Evolutionary conservation across 768 basidiomycete genomes (phyloP), one percentile per base, ranked within the genome.

Genomic region (Mycena kentingensis): DNA sequence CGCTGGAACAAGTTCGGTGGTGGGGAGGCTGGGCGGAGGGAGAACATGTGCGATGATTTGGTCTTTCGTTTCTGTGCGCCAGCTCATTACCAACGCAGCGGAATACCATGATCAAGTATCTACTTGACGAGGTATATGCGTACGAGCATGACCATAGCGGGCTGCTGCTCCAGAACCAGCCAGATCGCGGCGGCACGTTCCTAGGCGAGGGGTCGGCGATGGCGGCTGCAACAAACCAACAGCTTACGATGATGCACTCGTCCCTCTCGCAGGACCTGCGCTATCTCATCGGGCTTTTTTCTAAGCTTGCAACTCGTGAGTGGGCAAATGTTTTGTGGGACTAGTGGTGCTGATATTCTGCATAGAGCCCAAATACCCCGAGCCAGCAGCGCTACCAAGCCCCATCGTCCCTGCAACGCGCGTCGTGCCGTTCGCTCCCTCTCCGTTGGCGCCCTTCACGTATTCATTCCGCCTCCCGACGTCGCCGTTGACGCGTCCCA

Each of bases 21-120:
- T 64, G 63, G 63, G 63, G 63, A 16, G 62, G 62, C 15, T 62
- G 62, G 63, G 58, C 52, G 3, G 24, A 46, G 11, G 39, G 41
- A 25, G 50, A 59, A 27, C 42, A 52, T 43, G 50, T 60, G 36
- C 21, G 52, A 5, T 12, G 22, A 19, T 36, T 46, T 16, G 13
- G 24, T 36, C 16, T 49, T 18, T n/a, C 19, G 6, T 2, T 34
- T 34, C 5, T 19, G 4, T 19, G 32, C 10, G 11, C 19, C 34
- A 22, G 6, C 2, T 4, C 5, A 6, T 21, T 47, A 7, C 10
- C 27, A 11, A 12, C 3, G 15, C 28, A 63, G 61, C 37, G 49
- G 4, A 51, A 60, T 29, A 65, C 61, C 2, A 38, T 65, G 13
- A 61, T 64, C 28, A 50, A 55, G 13, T 65, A 65, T 29, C 39